These are phyloP conservation scores for Adansonia digitata DNA, from an alignment of 345 rosid species.

Conservation along the genomic window DNA sequence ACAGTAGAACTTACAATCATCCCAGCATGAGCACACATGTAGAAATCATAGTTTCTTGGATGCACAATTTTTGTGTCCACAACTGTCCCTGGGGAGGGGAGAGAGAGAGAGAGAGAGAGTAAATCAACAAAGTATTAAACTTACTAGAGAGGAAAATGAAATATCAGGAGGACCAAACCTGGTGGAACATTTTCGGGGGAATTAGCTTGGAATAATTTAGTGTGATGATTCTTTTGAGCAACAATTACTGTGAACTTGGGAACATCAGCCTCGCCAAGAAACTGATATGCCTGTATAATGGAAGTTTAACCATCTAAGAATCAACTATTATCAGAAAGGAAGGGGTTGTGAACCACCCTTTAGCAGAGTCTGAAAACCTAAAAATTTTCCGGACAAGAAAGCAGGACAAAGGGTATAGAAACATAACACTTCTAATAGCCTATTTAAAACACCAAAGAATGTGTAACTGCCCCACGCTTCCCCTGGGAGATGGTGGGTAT, in stretches of 20 bases:
- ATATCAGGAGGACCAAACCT: constrained; percentile 36
- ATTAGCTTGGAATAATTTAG: constrained; percentile 62
- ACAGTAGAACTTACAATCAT: constrained; percentile 46
- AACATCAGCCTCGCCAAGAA: constrained; percentile 47
- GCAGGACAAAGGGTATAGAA: background rate
- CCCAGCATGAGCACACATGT: constrained; percentile 87
- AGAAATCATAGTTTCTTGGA: constrained; percentile 81
- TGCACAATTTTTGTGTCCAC: constrained; percentile 81
- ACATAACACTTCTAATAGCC: background rate
- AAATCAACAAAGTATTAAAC: background rate
- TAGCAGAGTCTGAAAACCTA: background rate
- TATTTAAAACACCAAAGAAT: background rate
- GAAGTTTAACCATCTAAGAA: constrained; percentile 7
- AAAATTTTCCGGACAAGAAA: background rate
- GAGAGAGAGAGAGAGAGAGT: constrained; percentile 2
- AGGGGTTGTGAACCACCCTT: background rate
- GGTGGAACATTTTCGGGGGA: constrained; percentile 82
- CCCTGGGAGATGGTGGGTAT: background rate
- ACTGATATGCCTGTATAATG: constrained; percentile 62
- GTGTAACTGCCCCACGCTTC: background rate
- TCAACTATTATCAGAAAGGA: background rate
- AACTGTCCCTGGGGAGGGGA: constrained; percentile 55
- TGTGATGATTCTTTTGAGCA: constrained; percentile 90
- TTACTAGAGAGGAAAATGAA: constrained; percentile 5
- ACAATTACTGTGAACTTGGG: constrained; percentile 81